Conservation (phyloP, 257 asterid genomes). For the Solanum lycopersicoides region DNA sequence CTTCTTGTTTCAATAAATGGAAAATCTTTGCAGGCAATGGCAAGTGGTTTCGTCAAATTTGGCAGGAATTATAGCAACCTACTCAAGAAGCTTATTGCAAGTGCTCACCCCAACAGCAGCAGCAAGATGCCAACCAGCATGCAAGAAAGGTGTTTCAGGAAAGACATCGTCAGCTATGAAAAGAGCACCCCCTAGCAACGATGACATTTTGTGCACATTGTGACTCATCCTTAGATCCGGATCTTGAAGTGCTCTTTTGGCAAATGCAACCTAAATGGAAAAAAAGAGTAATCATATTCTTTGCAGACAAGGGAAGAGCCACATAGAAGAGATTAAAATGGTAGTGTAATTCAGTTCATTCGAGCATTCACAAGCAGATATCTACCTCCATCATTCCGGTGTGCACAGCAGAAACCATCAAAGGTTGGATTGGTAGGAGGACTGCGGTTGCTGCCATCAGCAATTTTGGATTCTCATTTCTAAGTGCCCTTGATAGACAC, state of each 20-base stretch:
- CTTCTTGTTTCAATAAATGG: not conserved
- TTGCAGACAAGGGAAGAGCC: not conserved
- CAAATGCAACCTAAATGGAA: slow-evolving; percentile 60
- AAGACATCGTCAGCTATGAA: slow-evolving; percentile 69
- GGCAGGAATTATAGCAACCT: not conserved
- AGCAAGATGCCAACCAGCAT: slow-evolving; percentile 94
- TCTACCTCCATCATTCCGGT: slow-evolving; percentile 96
- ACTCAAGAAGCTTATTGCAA: slow-evolving; percentile 71
- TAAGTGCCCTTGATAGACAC: slow-evolving; percentile 87
- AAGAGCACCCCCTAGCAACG: slow-evolving; percentile 64
- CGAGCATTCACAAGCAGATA: not conserved
- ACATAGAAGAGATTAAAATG: not conserved
- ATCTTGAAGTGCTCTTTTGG: slow-evolving; percentile 70
- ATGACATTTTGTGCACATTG: slow-evolving; percentile 73
- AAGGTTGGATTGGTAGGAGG: slow-evolving; percentile 75
- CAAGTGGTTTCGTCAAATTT: slow-evolving; percentile 50
- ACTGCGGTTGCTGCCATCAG: slow-evolving; percentile 88
- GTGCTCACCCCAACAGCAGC: slow-evolving; percentile 83
- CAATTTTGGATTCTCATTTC: slow-evolving; percentile 74
- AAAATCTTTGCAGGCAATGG: not conserved
- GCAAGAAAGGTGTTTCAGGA: slow-evolving; percentile 69
- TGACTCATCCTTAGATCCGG: slow-evolving; percentile 65
- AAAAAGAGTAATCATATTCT: not conserved
- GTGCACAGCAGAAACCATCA: slow-evolving; percentile 93
- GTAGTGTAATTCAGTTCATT: not conserved